Percentiles rank a stretch among this genome's conserved stretches.
phyloP scores from a whole-genome alignment of 805 yeast species.

The Nakazawaea ishiwadae region DNA sequence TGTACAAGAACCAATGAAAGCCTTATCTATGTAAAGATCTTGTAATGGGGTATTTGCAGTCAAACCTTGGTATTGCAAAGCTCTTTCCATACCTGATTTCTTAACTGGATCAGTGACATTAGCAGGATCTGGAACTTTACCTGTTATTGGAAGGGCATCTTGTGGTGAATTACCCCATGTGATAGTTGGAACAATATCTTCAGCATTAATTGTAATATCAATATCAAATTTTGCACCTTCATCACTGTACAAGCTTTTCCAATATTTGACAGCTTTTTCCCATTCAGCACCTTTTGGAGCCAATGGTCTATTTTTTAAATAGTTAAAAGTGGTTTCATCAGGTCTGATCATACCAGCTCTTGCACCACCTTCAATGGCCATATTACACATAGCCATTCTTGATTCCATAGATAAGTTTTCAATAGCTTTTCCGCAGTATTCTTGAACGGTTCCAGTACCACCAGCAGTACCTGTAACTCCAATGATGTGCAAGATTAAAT shows the following conservation, averaged over 20 bases:
- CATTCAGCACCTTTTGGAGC: conserved; percentile 93
- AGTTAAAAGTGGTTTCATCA: conserved; percentile 82
- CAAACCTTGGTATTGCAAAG: conserved; percentile 90
- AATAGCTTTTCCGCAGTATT: conserved; percentile 94
- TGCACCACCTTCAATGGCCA: conserved; percentile 99
- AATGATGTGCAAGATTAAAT: conserved; percentile 87
- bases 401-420: conserved; percentile 92
- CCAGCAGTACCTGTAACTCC: conserved; percentile 99
- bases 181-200: conserved; percentile 89
- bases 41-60: conserved; percentile 73
- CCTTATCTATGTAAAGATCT: conserved; percentile 82
- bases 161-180: conserved; percentile 99
- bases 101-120: conserved; percentile 64
- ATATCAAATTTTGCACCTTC: conserved; percentile 86
- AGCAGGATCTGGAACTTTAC: conserved; percentile 87
- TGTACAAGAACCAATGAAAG: conserved; percentile 97
- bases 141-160: conserved; percentile 94
- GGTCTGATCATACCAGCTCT: conserved; percentile 99
- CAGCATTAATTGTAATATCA: conserved; percentile 75
- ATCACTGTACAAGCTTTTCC: conserved; percentile 86
- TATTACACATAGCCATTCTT: conserved; percentile 98
- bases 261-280: conserved; percentile 90
- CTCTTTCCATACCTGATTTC: conserved; percentile 83
- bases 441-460: conserved; percentile 96
- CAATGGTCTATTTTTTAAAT: conserved; percentile 89